Evolutionary conservation across 2,329 filamentous ascomycete genomes (phyloP).

Genomic region (Byssochlamys sp.): DNA sequence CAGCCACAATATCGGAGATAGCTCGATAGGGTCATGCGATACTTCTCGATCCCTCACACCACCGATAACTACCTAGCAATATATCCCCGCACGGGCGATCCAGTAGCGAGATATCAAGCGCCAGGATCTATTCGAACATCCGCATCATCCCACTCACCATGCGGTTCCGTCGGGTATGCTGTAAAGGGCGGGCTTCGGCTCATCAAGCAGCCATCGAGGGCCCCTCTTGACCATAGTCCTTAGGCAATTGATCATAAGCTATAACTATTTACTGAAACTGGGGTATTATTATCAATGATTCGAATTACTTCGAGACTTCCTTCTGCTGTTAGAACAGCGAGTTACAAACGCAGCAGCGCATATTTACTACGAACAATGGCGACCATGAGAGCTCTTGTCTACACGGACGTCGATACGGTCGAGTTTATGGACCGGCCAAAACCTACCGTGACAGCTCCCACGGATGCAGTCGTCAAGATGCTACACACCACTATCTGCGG

Average conservation of each 20-base stretch:
- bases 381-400: conserved; percentile 39
- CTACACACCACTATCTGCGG: conserved; percentile 44
- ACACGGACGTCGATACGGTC: conserved; percentile 22
- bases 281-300: not conserved
- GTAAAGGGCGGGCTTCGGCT: not conserved
- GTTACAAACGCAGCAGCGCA: not conserved
- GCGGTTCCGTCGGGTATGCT: not conserved
- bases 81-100: not conserved
- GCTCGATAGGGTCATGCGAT: not conserved
- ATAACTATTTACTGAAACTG: not conserved
- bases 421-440: conserved; percentile 24
- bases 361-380: not conserved
- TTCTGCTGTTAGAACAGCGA: not conserved
- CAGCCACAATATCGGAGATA: not conserved
- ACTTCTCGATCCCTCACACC: not conserved
- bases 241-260: not conserved
- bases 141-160: not conserved
- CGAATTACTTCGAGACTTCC: not conserved
- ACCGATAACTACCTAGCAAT: not conserved
- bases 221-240: not conserved
- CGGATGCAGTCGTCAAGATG: conserved; percentile 41
- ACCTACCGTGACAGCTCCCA: conserved; percentile 31
- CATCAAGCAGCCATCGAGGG: not conserved
- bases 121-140: not conserved
- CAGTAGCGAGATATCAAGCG: not conserved